These are phyloP conservation scores for Kluyveromyces sp. DNA, from an alignment of 1,139 yeast species.

Conservation along the genomic window DNA sequence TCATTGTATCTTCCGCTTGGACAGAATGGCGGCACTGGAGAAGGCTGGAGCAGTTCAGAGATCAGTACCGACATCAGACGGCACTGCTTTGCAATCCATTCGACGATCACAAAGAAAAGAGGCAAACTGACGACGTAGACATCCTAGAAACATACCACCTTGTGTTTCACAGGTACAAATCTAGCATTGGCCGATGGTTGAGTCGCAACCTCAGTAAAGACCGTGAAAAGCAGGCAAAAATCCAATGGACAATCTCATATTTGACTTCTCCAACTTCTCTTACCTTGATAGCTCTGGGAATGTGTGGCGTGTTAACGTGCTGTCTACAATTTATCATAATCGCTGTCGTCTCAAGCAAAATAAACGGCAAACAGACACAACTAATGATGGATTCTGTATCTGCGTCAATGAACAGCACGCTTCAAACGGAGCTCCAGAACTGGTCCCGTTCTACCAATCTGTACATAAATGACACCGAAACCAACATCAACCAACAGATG, in stretches of 20 bases:
- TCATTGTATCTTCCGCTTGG: conserved; percentile 39
- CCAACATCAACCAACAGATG: conserved; percentile 49
- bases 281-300: conserved; percentile 40
- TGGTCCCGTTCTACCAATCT: conserved; percentile 52
- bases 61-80: conserved; percentile 18
- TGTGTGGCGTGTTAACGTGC: conserved; percentile 45
- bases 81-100: conserved; percentile 10
- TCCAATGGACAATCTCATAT: conserved; percentile 47
- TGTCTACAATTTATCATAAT: conserved; percentile 42
- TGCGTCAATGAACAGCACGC: conserved; percentile 38
- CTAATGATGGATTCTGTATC: conserved; percentile 30
- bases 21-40: conserved; percentile 47
- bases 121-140: conserved; percentile 15
- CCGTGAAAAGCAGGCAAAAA: conserved; percentile 17
- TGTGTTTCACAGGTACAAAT: conserved; percentile 29
- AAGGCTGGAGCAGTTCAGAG: conserved; percentile 33
- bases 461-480: conserved; percentile 40
- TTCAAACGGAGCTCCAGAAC: conserved; percentile 16
- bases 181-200: conserved; percentile 15
- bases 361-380: conserved; percentile 11
- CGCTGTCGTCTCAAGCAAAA: conserved; percentile 19
- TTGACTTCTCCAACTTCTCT: conserved; percentile 43
- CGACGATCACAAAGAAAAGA: conserved; percentile 4
- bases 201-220: conserved; percentile 10
- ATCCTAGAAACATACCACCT: conserved; percentile 28